phyloP scores from a whole-genome alignment of 148 eudicot genomes.

The Rhododendron williamsianum region DNA sequence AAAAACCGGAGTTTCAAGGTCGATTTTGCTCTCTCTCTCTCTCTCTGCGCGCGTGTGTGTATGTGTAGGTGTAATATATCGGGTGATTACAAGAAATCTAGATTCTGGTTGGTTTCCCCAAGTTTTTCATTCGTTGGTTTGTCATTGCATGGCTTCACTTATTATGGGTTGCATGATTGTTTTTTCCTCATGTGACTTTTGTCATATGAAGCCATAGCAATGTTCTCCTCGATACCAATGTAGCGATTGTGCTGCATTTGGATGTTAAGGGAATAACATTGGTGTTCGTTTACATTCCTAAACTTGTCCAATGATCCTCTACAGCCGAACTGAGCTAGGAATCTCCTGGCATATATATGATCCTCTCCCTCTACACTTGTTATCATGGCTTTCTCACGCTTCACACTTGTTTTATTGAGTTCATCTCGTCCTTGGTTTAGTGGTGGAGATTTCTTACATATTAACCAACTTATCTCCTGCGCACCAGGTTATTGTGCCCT shows the following conservation, averaged over 20 bases:
- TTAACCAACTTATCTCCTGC: neutral
- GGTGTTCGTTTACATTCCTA: neutral
- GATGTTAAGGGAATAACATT: conserved; percentile 15
- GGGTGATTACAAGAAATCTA: neutral
- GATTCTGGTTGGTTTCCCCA: neutral
- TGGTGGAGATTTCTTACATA: neutral
- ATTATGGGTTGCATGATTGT: neutral
- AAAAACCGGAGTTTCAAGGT: neutral
- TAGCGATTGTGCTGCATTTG: conserved; percentile 8
- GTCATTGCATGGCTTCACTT: conserved; percentile 1
- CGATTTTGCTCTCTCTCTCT: neutral
- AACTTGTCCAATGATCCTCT: neutral
- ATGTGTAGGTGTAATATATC: too few species aligned
- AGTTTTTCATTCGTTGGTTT: neutral
- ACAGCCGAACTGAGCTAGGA: neutral
- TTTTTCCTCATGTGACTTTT: neutral
- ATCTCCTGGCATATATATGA: neutral
- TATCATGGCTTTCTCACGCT: neutral
- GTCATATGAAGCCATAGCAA: conserved; percentile 5
- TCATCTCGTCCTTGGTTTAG: neutral
- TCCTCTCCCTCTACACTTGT: neutral
- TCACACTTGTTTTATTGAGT: neutral
- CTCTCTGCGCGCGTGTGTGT: too few species aligned
- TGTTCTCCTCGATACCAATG: conserved; percentile 12
- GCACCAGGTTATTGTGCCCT: neutral